Conservation (phyloP, 1,284 basidiomycete species). For the Sporisorium scitamineum region DNA sequence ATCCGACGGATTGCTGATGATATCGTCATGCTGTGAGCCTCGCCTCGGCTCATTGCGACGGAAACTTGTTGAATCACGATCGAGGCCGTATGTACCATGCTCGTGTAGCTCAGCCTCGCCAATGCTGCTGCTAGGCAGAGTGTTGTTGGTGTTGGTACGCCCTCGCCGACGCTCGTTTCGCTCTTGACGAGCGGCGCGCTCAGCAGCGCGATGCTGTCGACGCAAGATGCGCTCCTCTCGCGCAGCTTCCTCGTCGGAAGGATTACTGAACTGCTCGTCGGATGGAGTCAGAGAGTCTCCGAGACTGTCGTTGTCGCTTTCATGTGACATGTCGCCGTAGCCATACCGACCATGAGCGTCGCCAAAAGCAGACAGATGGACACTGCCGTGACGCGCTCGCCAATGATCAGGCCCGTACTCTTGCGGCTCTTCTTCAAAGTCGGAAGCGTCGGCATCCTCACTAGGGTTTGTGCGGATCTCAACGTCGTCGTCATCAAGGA, state of each 20-base stretch:
- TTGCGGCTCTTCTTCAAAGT: slow-evolving; percentile 48
- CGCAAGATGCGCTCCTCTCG: slow-evolving; percentile 44
- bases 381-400: slow-evolving; percentile 21
- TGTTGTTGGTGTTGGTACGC: slow-evolving; percentile 50
- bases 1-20: slow-evolving; percentile 59
- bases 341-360: slow-evolving; percentile 10
- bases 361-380: slow-evolving; percentile 31
- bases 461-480: slow-evolving; percentile 61
- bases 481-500: slow-evolving; percentile 21
- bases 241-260: slow-evolving; percentile 62
- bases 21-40: slow-evolving; percentile 21
- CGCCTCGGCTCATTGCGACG: neutral
- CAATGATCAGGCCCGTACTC: slow-evolving; percentile 37
- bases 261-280: slow-evolving; percentile 61
- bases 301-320: slow-evolving; percentile 29
- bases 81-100: slow-evolving; percentile 8
- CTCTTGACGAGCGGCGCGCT: slow-evolving; percentile 25
- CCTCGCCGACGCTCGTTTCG: slow-evolving; percentile 27
- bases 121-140: slow-evolving; percentile 57
- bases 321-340: slow-evolving; percentile 13
- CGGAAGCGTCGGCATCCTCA: slow-evolving; percentile 60
- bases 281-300: slow-evolving; percentile 43
- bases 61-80: neutral
- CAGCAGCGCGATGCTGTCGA: slow-evolving; percentile 40
- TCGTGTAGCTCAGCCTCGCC: slow-evolving; percentile 37